phyloP scores from a whole-genome alignment of 1,139 yeast genomes.

The Geotrichum reessii region DNA sequence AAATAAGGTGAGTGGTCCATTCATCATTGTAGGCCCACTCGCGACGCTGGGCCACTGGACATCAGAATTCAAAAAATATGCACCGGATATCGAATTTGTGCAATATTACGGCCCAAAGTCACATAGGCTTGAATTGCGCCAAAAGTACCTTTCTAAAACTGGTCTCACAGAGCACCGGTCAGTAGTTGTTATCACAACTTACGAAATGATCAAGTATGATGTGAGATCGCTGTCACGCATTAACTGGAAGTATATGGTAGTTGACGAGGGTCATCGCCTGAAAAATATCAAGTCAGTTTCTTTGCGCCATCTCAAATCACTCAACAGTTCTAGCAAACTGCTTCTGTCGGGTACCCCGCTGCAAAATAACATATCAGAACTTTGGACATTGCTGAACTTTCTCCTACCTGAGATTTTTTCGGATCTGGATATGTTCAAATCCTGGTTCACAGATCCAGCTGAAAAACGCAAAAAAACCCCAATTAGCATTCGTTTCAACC shows the following conservation, averaged over 20 bases:
- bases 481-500: not conserved
- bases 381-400: constrained; percentile 90
- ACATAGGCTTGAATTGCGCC: constrained; percentile 88
- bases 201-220: constrained; percentile 92
- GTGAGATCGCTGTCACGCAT: constrained; percentile 88
- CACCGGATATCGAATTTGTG: constrained; percentile 92
- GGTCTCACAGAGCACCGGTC: constrained; percentile 68
- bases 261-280: constrained; percentile 97
- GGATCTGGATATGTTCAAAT: constrained; percentile 80
- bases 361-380: constrained; percentile 84
- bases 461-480: not conserved
- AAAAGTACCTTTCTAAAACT: constrained; percentile 97
- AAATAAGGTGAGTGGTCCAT: constrained; percentile 98
- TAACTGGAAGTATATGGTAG: constrained; percentile 91
- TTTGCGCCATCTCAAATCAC: constrained; percentile 91
- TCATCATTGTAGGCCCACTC: constrained; percentile 91
- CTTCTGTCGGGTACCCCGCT: constrained; percentile 92
- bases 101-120: constrained; percentile 97
- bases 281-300: constrained; percentile 92
- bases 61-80: constrained; percentile 96
- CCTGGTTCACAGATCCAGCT: constrained; percentile 67
- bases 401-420: constrained; percentile 96
- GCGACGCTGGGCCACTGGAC: constrained; percentile 98
- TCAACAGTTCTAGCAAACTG: constrained; percentile 82
- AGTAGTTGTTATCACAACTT: constrained; percentile 96